These are phyloP conservation scores for Ophiosphaerella korrae DNA, from an alignment of 2,329 filamentous ascomycete species.

Conservation along the genomic window DNA sequence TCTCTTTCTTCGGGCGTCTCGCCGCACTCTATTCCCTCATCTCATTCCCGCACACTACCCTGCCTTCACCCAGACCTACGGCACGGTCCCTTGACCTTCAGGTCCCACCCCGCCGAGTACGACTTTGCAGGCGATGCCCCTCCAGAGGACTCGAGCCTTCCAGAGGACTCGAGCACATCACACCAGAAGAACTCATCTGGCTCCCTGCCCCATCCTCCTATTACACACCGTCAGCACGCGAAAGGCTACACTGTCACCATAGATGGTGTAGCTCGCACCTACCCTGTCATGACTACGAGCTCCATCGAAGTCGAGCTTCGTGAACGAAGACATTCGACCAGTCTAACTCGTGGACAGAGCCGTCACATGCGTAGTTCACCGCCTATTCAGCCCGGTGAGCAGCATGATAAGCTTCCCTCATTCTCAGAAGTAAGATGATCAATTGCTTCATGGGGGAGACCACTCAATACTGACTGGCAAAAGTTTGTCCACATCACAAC, in stretches of 20 bases:
- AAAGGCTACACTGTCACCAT: too few species aligned
- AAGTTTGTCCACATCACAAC: constrained; percentile 34
- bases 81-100: too few species aligned
- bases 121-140: too few species aligned
- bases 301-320: neutral
- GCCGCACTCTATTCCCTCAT: neutral
- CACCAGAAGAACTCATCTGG: neutral
- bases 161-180: too few species aligned
- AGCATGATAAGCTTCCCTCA: constrained; percentile 34
- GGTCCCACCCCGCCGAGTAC: too few species aligned
- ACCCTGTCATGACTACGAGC: neutral
- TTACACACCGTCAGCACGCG: too few species aligned
- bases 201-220: neutral
- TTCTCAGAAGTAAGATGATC: constrained; percentile 34
- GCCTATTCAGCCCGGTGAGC: constrained; percentile 41
- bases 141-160: too few species aligned
- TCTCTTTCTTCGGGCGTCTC: neutral
- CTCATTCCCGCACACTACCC: too few species aligned
- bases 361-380: constrained; percentile 39
- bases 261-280: neutral
- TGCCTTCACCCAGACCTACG: too few species aligned
- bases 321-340: neutral
- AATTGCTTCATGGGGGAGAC: too few species aligned
- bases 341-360: constrained; percentile 29
- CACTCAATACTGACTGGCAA: constrained; percentile 7